Conservation (phyloP, 148 eudicot genomes). For the Talinum fruticosum region DNA sequence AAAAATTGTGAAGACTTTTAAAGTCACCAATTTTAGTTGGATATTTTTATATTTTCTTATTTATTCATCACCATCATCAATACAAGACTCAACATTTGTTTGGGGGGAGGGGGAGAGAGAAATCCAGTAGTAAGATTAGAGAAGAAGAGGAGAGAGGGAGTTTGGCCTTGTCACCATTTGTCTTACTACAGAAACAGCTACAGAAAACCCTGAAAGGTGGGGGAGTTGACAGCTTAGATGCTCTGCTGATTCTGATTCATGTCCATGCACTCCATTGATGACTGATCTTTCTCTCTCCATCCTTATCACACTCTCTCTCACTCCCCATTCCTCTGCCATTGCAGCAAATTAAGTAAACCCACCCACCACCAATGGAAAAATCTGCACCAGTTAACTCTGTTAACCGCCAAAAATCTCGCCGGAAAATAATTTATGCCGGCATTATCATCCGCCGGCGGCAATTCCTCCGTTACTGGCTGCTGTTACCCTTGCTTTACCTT, state of each 20-base stretch:
- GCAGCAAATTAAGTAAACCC: neutral
- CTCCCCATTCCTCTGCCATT: neutral
- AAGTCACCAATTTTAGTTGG: neutral
- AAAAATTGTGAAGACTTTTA: no score
- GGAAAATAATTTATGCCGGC: slow-evolving; percentile 30
- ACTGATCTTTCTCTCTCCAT: neutral
- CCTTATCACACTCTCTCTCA: neutral
- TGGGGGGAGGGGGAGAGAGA: neutral
- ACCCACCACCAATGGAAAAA: neutral
- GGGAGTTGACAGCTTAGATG: neutral
- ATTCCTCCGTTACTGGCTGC: slow-evolving; percentile 41
- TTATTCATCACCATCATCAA: neutral
- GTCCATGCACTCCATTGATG: slow-evolving; percentile 15
- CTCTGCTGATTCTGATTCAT: neutral
- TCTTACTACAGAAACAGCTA: neutral
- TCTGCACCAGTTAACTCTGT: neutral
- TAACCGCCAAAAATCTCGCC: slow-evolving; percentile 30
- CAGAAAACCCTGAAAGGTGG: neutral
- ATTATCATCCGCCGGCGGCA: slow-evolving; percentile 36
- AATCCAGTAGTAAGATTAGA: neutral
- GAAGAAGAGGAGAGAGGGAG: neutral
- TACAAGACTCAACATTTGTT: no score
- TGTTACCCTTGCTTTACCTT: slow-evolving; percentile 49
- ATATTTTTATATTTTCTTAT: neutral
- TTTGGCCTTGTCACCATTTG: neutral